phyloP scores from a whole-genome alignment of 768 basidiomycete genomes.

The Floccularia luteovirens region DNA sequence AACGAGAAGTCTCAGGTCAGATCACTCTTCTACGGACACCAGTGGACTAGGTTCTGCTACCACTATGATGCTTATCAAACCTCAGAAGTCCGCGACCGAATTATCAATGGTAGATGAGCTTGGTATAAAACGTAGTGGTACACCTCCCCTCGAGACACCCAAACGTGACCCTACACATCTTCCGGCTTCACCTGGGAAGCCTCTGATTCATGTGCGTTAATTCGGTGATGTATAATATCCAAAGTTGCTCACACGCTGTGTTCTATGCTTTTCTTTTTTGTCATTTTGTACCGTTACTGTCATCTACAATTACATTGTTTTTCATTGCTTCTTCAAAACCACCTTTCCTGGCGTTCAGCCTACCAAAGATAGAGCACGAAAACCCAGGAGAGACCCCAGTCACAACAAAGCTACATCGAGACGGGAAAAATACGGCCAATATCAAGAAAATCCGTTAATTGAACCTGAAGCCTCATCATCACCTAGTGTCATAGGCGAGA shows the following conservation, averaged over 20 bases:
- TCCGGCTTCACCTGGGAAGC: conserved; percentile 47
- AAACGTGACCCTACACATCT: conserved; percentile 19
- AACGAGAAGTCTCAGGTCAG: not conserved
- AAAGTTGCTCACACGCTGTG: conserved; percentile 37
- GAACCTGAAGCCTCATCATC: conserved; percentile 1
- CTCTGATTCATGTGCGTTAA: conserved; percentile 84
- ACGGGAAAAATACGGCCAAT: no score
- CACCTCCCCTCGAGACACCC: conserved; percentile 10
- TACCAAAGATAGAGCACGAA: conserved; percentile 66
- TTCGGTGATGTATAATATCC: conserved; percentile 51
- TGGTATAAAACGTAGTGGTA: conserved; percentile 27
- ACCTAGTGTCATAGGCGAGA: not conserved
- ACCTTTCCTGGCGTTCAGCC: conserved; percentile 38
- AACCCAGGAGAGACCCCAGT: conserved; percentile 51
- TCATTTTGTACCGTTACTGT: conserved; percentile 11
- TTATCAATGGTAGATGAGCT: conserved; percentile 38
- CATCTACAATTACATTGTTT: conserved; percentile 10
- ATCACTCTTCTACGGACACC: no score
- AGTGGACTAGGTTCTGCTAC: conserved; percentile 68
- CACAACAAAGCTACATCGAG: conserved; percentile 3
- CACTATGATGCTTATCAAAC: conserved; percentile 55
- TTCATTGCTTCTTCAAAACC: conserved; percentile 12
- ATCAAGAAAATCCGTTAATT: no score
- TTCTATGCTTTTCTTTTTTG: conserved; percentile 13
- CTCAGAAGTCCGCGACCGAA: conserved; percentile 39